phyloP scores from a whole-genome alignment of 805 yeast genomes.

The Osmozyma mogii region DNA sequence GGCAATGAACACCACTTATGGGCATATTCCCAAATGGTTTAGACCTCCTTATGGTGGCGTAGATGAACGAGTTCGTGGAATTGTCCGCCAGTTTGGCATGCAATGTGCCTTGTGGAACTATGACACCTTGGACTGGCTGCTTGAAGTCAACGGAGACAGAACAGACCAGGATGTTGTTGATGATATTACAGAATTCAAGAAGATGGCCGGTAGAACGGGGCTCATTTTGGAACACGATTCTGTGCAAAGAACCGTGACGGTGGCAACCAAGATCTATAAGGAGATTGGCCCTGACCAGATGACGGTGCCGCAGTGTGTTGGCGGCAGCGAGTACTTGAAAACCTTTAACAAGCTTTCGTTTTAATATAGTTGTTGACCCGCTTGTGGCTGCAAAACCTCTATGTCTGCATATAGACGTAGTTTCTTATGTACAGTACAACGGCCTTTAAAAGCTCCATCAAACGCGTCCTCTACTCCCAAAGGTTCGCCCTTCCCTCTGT shows the following conservation, averaged over 20 bases:
- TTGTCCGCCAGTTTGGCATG: constrained; percentile 78
- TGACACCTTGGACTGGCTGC: constrained; percentile 89
- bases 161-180: constrained; percentile 44
- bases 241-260: constrained; percentile 53
- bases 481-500: too few species aligned
- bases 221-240: constrained; percentile 86
- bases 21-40: constrained; percentile 84
- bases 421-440: background rate
- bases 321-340: constrained; percentile 55
- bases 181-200: constrained; percentile 51
- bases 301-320: constrained; percentile 74
- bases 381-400: too few species aligned
- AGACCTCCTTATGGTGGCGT: constrained; percentile 96
- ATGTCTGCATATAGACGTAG: too few species aligned
- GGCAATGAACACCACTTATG: constrained; percentile 95
- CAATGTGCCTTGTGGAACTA: constrained; percentile 86
- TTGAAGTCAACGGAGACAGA: constrained; percentile 32
- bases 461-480: too few species aligned
- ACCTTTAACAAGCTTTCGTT: constrained; percentile 10
- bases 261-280: constrained; percentile 49
- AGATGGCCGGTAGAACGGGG: constrained; percentile 35
- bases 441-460: constrained; percentile 5
- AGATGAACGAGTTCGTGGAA: constrained; percentile 76
- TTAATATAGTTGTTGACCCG: too few species aligned
- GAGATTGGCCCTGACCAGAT: constrained; percentile 46